Base-by-base conservation (phyloP, 2,329 filamentous ascomycete species). In the Parastagonospora nodorum region DNA sequence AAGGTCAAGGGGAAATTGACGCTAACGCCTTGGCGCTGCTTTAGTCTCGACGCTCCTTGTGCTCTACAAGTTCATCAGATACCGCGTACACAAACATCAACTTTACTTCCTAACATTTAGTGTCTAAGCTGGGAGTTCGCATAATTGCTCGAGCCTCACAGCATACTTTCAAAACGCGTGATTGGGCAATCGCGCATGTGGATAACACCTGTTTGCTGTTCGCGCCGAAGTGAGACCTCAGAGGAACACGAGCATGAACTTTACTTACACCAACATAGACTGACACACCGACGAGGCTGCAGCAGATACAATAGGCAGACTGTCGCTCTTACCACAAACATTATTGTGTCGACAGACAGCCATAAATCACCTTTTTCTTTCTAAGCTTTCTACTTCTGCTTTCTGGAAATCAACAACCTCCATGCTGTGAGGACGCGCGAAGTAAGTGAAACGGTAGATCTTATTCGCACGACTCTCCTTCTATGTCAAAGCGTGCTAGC, bases 341-440 rank as follows among this genome's bases (percentile, higher is more conserved):
- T 24, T 5, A 5, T 5, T 24, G 19, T 24, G 19, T 24, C 19
- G 19, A 5, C 19, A 24, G 19, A 24, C 19, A 5, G 19, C 19
- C 19, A 24, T 27, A 2, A 28, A 12, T 12, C 6, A 14, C 24
- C 16, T 28, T 19, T 30, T 35, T 28, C 37, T 16, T 32, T 19
- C 8, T 9, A 24, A 11, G 19, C n/a, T n/a, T 32, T 38, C 16
- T 11, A 29, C 39, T 33, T 28, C 30, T 16, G 11, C 12, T 39
- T 24, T 28, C 19, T 7, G 9, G 4, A 5, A n/a, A 39, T 24
- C 32, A 52, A 14, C 44, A 45, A 47, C 43, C 42, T 52, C 42
- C 33, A 61, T 61, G 58, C 45, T 51, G 58, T 55, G 53, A 48
- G 46, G 32, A 55, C 24, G 35, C 15, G 39, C 10, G 32, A 40